Base-by-base conservation (phyloP, 2,329 filamentous ascomycete species). In the Graphilbum sp. region DNA sequence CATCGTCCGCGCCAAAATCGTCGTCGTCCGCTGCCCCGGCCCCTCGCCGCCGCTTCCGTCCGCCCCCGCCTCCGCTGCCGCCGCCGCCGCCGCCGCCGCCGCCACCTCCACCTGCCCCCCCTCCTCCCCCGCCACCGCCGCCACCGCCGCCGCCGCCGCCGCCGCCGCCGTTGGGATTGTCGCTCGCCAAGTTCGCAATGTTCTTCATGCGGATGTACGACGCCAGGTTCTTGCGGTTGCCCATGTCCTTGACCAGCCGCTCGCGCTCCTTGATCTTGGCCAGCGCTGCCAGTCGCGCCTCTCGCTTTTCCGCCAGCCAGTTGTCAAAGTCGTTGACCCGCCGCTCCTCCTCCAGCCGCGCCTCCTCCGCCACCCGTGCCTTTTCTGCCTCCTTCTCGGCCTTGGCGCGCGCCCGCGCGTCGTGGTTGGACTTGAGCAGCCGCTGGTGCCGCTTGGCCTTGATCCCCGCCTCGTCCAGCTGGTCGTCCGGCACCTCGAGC, bases 161-260 rank as follows among this genome's bases (percentile, higher is more conserved):
- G 3, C 34, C 31, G 4, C 34, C 7, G 2, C 20, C 36, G 38
- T 69, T 64, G 1, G 88, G 86, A 6, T 74, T 77, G 56, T 98
- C 90, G 0, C 88, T 87, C 3, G 90, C 90, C 2, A 98, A 76
- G 52, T 94, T 95, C 42, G 90, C 90, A 41, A 98, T 86, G 36
- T 79, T 88, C 62, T 96, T 96, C 90, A 98, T 98, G 45, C 90
- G 82, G 60, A 93, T 92, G 57, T 96, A 88, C 41, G 82, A 90
- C 9, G 90, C 90, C 17, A 95, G 75, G 0, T 87, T 95, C 58
- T 98, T 98, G 52, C 90, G 82, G 59, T 96, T 96, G 40, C 88
- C 87, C 1, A 95, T 72, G 52, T 98, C 90, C 32, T 86, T 84
- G 61, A 94, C 95, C 43, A 95, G 71, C 16, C 87, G 75, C 51